Base-by-base conservation (phyloP, 1,139 yeast genomes). In the Yamadazyma siamensis region DNA sequence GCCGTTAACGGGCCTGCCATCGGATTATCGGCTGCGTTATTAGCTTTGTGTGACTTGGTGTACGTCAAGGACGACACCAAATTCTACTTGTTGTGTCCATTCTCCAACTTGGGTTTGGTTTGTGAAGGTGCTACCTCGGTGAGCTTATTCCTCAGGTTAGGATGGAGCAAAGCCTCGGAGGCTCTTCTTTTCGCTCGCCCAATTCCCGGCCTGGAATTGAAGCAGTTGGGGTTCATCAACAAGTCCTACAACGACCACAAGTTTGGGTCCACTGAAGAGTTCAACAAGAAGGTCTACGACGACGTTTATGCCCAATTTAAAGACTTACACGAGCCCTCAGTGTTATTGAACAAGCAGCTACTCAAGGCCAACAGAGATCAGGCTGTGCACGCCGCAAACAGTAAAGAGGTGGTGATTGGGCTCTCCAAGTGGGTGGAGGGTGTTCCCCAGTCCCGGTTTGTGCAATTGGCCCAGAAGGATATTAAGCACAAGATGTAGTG, bases 1-100 rank as follows among this genome's bases (percentile, higher is more conserved):
- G 89, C 91, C 9, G 65, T 87, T 38, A 87, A 87, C 48, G 96
- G 96, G 1, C 95, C 96, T 0, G 95, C 79, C 9, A 75, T 87
- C 41, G 96, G 96, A 0, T 69, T 87, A 39, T 64, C 80, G 25
- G 78, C 94, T 4, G 88, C 89, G 1, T 58, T 87, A 32, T 80
- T 86, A 17, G 75, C 83, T 15, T 64, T 83, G 38, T 79, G 86
- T 54, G 96, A 87, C 55, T 69, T 87, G 44, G 68, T 87, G 19
- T 85, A 84, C 49, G 83, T 82, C 14, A 71, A 65, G 46, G 77
- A 80, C 41, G 79, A 75, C 35, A 46, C 52, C 23, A 65, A 76
- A 36, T 73, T 81, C 31, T 83, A 66, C 54, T 43, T 83, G 37
- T 69, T 81, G 50, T 71, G 82, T 16, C 96, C 96, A 11, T 87